Evolutionary conservation across 345 rosid species (phyloP).

Genomic region (Clausena lansium): DNA sequence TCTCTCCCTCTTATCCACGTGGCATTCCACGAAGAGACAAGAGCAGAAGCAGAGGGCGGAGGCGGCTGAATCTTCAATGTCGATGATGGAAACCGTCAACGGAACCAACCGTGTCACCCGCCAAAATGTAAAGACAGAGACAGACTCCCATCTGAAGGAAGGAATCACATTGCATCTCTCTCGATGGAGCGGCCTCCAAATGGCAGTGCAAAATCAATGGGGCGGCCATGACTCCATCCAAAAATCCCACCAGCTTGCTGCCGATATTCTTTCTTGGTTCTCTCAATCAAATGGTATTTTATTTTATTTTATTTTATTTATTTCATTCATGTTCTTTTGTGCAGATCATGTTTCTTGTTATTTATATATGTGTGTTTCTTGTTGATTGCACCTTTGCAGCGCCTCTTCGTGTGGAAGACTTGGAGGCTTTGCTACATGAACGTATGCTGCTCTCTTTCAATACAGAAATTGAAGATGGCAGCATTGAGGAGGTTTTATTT

Average conservation of each 20-base stretch:
- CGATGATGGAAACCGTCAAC: background rate
- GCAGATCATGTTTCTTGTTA: background rate
- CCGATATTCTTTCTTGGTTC: conserved; percentile 51
- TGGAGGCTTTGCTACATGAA: conserved; percentile 75
- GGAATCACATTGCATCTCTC: conserved; percentile 50
- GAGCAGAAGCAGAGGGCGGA: background rate
- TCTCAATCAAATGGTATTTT: conserved; percentile 45
- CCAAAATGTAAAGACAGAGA: conserved; percentile 26
- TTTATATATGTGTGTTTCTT: background rate
- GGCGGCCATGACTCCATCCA: conserved; percentile 67
- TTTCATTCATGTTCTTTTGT: background rate
- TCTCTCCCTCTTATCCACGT: background rate
- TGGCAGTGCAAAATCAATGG: conserved; percentile 79
- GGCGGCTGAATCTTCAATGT: background rate
- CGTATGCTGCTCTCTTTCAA: conserved; percentile 69
- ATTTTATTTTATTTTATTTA: background rate
- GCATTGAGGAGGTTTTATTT: conserved; percentile 65
- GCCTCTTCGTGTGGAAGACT: conserved; percentile 50
- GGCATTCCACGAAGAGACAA: background rate
- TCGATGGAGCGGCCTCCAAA: conserved; percentile 70
- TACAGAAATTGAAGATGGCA: conserved; percentile 88
- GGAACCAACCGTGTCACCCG: conserved; percentile 17
- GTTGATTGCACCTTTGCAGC: conserved; percentile 20
- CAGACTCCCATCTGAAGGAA: conserved; percentile 33
- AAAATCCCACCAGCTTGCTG: conserved; percentile 45